Conservation (phyloP, 768 basidiomycete species). For the Termitomyces sp. region DNA sequence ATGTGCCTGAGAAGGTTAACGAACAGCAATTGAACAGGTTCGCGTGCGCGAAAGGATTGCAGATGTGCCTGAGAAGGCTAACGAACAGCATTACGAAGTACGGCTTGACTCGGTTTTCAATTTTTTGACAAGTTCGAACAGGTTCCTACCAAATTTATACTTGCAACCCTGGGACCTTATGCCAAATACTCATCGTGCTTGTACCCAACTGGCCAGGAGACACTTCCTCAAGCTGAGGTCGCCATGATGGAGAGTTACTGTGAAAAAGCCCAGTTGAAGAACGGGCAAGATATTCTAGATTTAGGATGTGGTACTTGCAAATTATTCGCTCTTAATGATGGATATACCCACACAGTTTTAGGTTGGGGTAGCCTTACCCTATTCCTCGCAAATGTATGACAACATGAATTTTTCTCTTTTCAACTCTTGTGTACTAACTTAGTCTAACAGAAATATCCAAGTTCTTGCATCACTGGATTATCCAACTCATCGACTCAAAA, state of each 20-base stretch:
- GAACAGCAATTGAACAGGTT: constrained; percentile 50
- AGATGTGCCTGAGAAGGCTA: constrained; percentile 59
- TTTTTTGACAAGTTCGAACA: constrained; percentile 14
- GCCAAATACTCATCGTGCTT: constrained; percentile 66
- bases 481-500: not conserved
- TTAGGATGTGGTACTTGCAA: constrained; percentile 53
- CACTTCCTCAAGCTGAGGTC: constrained; percentile 57
- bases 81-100: constrained; percentile 76
- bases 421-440: not conserved
- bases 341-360: not conserved
- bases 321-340: not conserved
- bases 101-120: not conserved
- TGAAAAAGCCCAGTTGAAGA: constrained; percentile 52
- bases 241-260: constrained; percentile 66
- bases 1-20: constrained; percentile 61
- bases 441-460: not conserved
- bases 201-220: constrained; percentile 55
- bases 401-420: not conserved
- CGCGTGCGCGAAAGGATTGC: constrained; percentile 47
- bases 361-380: not conserved
- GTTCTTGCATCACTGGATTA: not conserved
- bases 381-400: not conserved
- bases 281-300: constrained; percentile 60
- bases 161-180: constrained; percentile 57
- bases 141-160: constrained; percentile 58